These are phyloP conservation scores for Rhodotorula taiwanensis DNA, from an alignment of 768 basidiomycete species.

Conservation along the genomic window DNA sequence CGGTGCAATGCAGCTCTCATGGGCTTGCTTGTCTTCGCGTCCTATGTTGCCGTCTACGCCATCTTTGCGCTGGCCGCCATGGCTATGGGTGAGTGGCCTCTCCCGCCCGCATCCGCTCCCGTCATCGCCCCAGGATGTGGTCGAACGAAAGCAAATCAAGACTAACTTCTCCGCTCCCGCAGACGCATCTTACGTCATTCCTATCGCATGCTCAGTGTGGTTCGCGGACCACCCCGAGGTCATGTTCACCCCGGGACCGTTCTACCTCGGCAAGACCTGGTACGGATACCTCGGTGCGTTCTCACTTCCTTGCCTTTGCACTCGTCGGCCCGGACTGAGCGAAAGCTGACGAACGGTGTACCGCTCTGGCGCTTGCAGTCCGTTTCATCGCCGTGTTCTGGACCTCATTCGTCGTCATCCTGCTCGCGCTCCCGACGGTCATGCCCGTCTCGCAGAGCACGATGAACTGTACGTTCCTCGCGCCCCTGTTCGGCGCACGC, in stretches of 20 bases:
- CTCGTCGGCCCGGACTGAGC: conserved; percentile 5
- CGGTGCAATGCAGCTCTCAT: conserved; percentile 20
- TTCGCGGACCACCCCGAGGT: conserved; percentile 40
- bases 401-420: conserved; percentile 43
- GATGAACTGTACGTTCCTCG: conserved; percentile 26
- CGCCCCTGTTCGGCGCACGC: background rate
- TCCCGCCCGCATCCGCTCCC: too few species aligned
- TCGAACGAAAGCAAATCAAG: background rate
- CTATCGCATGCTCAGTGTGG: conserved; percentile 37
- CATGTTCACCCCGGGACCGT: conserved; percentile 42
- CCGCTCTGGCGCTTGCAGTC: background rate
- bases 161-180: background rate
- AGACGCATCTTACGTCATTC: conserved; percentile 35
- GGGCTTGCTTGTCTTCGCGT: conserved; percentile 37
- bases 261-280: conserved; percentile 41
- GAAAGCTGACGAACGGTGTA: background rate
- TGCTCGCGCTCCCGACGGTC: conserved; percentile 39
- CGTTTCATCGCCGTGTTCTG: conserved; percentile 34
- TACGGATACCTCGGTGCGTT: conserved; percentile 27
- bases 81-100: conserved; percentile 13
- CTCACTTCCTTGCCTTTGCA: conserved; percentile 17
- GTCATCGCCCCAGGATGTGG: background rate
- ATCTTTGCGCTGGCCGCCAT: conserved; percentile 39
- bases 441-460: conserved; percentile 18
- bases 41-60: conserved; percentile 35